phyloP scores from a whole-genome alignment of 2,329 filamentous ascomycete species.

The Monosporascus sp. region DNA sequence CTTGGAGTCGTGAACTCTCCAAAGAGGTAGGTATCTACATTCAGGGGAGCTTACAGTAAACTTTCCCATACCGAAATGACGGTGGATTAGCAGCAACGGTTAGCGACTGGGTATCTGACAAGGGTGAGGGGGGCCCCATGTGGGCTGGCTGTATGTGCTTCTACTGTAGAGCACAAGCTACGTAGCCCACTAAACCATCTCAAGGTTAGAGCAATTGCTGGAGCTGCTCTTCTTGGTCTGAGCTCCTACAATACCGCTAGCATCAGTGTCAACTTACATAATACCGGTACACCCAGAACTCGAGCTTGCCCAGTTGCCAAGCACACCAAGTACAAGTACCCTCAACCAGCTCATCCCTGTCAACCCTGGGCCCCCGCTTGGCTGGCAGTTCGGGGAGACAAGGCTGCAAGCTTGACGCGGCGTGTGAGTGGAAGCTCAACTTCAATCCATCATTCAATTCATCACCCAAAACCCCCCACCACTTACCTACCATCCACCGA shows the following conservation, averaged over 20 bases:
- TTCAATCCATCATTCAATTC: slow-evolving; percentile 5
- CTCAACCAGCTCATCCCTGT: neutral
- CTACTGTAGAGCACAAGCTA: neutral
- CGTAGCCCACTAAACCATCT: neutral
- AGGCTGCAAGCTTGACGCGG: slow-evolving; percentile 46
- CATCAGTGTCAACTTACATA: neutral
- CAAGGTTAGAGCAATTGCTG: neutral
- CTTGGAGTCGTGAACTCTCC: too few relatives aligned
- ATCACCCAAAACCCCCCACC: neutral
- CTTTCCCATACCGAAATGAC: too few relatives aligned
- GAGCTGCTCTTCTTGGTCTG: neutral
- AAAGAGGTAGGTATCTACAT: too few relatives aligned
- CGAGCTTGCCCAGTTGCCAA: neutral
- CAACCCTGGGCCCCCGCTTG: neutral
- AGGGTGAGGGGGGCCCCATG: too few relatives aligned
- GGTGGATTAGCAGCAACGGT: too few relatives aligned
- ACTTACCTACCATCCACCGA: slow-evolving; percentile 1
- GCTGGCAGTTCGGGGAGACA: slow-evolving; percentile 22
- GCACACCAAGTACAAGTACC: neutral
- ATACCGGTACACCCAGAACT: neutral
- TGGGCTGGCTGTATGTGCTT: neutral
- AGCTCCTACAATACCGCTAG: neutral
- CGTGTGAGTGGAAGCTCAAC: slow-evolving; percentile 8
- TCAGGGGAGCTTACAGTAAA: too few relatives aligned
- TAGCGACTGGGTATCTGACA: too few relatives aligned